phyloP scores from a whole-genome alignment of 352 stramenopile genomes.

The Pythium aphanidermatum region DNA sequence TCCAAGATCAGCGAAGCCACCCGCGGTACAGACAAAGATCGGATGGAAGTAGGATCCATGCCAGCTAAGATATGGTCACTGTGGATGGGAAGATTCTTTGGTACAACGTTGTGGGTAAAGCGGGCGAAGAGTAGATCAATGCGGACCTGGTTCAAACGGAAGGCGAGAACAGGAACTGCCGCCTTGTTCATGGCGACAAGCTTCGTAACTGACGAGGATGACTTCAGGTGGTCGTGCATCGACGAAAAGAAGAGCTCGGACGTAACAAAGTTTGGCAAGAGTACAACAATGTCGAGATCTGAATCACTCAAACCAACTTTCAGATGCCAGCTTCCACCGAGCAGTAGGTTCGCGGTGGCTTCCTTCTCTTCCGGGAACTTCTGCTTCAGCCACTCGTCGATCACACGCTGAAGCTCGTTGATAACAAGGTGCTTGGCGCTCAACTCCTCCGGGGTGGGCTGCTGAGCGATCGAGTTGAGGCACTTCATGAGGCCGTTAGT shows the following conservation, averaged over 20 bases:
- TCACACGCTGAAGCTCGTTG: conserved; percentile 59
- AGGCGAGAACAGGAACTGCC: conserved; percentile 63
- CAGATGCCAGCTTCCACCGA: conserved; percentile 78
- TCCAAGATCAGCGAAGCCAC: conserved; percentile 76
- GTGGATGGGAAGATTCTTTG: conserved; percentile 70
- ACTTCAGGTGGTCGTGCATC: conserved; percentile 42
- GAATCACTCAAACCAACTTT: conserved; percentile 73
- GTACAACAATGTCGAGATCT: conserved; percentile 72
- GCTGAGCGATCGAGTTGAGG: conserved; percentile 53
- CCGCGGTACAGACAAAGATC: conserved; percentile 68
- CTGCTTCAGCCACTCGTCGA: conserved; percentile 60
- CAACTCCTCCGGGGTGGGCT: conserved; percentile 52
- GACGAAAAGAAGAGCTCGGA: conserved; percentile 63
- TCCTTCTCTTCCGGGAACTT: conserved; percentile 35
- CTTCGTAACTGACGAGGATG: conserved; percentile 35
- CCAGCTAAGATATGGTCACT: conserved; percentile 63
- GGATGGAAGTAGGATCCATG: conserved; percentile 74
- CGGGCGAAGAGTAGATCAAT: conserved; percentile 77
- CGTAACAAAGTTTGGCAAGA: conserved; percentile 60
- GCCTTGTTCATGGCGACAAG: conserved; percentile 74
- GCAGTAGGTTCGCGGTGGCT: conserved; percentile 49
- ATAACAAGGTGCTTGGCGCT: conserved; percentile 72
- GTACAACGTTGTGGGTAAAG: conserved; percentile 57
- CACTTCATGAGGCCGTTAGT: conserved; percentile 81
- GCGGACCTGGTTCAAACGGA: conserved; percentile 57